Conservation (phyloP, 768 basidiomycete species). For the Amanita molliuscula region DNA sequence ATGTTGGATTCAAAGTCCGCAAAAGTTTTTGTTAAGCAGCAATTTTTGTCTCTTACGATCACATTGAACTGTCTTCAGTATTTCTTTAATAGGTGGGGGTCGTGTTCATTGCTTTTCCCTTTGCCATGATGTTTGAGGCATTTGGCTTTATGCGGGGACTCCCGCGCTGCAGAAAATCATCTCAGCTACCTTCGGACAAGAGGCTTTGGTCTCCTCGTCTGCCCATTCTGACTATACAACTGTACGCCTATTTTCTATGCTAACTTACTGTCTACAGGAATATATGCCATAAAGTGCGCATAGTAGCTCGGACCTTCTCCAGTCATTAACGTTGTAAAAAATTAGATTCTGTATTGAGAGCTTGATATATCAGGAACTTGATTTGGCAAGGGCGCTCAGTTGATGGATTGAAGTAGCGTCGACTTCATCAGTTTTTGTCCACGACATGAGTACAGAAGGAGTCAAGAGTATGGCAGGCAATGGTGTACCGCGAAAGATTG, state of each 20-base stretch:
- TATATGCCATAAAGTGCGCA: too few relatives aligned
- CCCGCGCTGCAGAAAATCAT: slow-evolving; percentile 77
- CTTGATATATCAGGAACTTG: not conserved
- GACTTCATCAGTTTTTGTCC: not conserved
- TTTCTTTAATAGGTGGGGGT: not conserved
- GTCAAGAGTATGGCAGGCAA: slow-evolving; percentile 11
- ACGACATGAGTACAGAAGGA: slow-evolving; percentile 8
- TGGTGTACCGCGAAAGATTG: slow-evolving; percentile 22
- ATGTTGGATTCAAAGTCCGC: slow-evolving; percentile 21
- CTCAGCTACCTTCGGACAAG: slow-evolving; percentile 85
- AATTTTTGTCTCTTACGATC: too few relatives aligned
- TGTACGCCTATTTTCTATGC: not conserved
- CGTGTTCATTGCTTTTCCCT: slow-evolving; percentile 8
- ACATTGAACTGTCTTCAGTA: not conserved
- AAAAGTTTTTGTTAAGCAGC: too few relatives aligned
- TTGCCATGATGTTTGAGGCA: slow-evolving; percentile 80
- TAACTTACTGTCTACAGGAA: not conserved
- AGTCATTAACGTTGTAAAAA: not conserved
- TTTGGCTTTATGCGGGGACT: slow-evolving; percentile 77
- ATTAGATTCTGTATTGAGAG: not conserved
- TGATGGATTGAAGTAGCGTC: not conserved
- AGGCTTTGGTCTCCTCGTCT: slow-evolving; percentile 33
- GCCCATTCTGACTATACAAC: slow-evolving; percentile 27
- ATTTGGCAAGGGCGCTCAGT: not conserved
- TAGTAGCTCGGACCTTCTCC: too few relatives aligned